Evolutionary conservation across 1,139 yeast genomes (phyloP).

Genomic region (Meyerozyma smithsonii): DNA sequence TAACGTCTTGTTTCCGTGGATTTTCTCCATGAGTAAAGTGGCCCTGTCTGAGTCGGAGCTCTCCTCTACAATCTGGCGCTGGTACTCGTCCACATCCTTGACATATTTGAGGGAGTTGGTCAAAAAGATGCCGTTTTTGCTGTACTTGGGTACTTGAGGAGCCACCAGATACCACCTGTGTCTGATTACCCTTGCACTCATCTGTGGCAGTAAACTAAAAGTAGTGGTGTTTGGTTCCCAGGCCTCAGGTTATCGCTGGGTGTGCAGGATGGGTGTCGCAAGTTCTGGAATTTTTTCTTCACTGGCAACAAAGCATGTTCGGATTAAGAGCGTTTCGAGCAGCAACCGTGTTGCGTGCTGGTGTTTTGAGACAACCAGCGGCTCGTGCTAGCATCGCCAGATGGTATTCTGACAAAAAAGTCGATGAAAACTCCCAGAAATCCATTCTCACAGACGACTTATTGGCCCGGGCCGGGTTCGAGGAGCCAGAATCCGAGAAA

Average conservation of each 20-base stretch:
- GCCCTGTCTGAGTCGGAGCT: conserved; percentile 19
- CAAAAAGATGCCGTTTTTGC: not conserved
- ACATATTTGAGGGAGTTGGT: conserved; percentile 20
- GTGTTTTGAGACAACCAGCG: conserved; percentile 2
- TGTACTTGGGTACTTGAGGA: not conserved
- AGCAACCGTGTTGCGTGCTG: not conserved
- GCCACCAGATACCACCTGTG: not conserved
- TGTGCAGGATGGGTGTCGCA: not conserved
- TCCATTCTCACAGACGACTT: conserved; percentile 77
- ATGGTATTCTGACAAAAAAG: conserved; percentile 21
- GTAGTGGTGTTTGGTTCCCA: not conserved
- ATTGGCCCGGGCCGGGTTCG: conserved; percentile 76
- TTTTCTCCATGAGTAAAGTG: conserved; percentile 19
- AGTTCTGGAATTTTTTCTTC: conserved; percentile 1
- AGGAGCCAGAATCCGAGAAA: conserved; percentile 14
- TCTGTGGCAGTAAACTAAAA: not conserved
- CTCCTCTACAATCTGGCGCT: conserved; percentile 16
- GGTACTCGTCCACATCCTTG: conserved; percentile 26
- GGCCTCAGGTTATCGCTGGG: not conserved
- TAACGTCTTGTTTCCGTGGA: conserved; percentile 28
- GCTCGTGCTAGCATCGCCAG: not conserved
- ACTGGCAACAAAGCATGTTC: not conserved
- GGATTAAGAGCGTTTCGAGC: conserved; percentile 1
- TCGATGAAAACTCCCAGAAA: conserved; percentile 29
- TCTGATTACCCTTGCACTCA: not conserved